Conservation (phyloP, 257 asterid species). For the Galeopsis tetrahit region DNA sequence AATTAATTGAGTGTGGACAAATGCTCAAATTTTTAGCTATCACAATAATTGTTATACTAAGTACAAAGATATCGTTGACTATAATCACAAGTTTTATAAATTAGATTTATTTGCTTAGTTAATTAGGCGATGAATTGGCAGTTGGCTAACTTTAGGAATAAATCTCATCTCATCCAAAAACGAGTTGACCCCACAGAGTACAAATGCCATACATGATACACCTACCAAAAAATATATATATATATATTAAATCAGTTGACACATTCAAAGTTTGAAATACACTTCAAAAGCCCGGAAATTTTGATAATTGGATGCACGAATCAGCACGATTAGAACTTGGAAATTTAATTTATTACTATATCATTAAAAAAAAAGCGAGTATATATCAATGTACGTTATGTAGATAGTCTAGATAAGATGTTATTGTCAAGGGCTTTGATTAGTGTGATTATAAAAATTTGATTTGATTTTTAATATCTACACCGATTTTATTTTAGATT, state of each 20-base stretch:
- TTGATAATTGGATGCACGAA: conserved; percentile 29
- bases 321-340: not conserved
- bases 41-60: not conserved
- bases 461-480: too few relatives aligned
- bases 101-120: not conserved
- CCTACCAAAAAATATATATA: not conserved
- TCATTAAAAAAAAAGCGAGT: conserved; percentile 18
- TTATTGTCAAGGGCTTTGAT: conserved; percentile 12
- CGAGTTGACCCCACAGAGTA: conserved; percentile 18
- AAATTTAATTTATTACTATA: not conserved
- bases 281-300: not conserved
- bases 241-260: not conserved
- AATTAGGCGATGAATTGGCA: conserved; percentile 7
- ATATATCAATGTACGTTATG: conserved; percentile 6
- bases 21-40: not conserved
- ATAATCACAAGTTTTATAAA: not conserved
- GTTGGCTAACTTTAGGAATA: conserved; percentile 27
- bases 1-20: not conserved
- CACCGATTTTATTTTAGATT: too few relatives aligned
- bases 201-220: conserved; percentile 2
- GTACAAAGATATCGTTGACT: not conserved
- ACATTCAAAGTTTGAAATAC: conserved; percentile 29
- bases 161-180: not conserved
- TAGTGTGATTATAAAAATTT: not conserved
- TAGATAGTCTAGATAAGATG: not conserved